Base-by-base conservation (phyloP, 768 basidiomycete species). In the Leccinum obscurum region DNA sequence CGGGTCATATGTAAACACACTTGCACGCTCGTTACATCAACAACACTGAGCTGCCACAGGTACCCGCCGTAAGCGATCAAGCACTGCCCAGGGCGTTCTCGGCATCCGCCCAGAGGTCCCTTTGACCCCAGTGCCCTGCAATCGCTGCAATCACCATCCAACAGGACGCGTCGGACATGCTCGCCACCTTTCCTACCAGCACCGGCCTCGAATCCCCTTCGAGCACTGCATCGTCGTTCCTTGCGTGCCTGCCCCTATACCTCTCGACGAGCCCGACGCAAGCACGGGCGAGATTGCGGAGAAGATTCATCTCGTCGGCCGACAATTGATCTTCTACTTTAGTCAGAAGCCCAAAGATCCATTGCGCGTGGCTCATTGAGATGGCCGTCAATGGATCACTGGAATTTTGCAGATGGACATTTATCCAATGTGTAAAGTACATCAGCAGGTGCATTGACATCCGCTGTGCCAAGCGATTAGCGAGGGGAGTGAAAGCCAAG, bases 381-480 rank as follows among this genome's bases (percentile, higher is more conserved):
- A 84, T 80, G 37, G 72, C 70, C 64, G 75, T 77, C 53, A 70
- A 63, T 32, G 76, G 66, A 58, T 78, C 74, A 6, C 72, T 73
- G 4, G 63, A 66, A 24, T 80, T 73, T 51, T 85, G 79, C 7
- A 90, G 70, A 61, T 88, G 80, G 14, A 81, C 59, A 63, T 87
- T 86, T 63, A 91, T 86, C 91, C 91, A 93, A 67, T 92, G 83
- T 17, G 85, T 80, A 71, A 92, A 92, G 71, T 92, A 92, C 88
- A 90, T 91, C 60, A 93, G 73, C 50, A 93, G 79, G 69, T 91
- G 91, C 28, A 93, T 70, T 5, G 89, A 84, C 71, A 79, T 83
- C 67, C 82, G 81, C 91, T 93, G 64, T 34, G 61, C 26, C 26
- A 15, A 57, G 55, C 53, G 51, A 54, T 69, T 22, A 68, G 60